Percentiles rank a stretch among this genome's conserved stretches.
These are phyloP conservation scores for Tulasnella sp. DNA, from an alignment of 768 basidiomycete species.

Conservation along the genomic window DNA sequence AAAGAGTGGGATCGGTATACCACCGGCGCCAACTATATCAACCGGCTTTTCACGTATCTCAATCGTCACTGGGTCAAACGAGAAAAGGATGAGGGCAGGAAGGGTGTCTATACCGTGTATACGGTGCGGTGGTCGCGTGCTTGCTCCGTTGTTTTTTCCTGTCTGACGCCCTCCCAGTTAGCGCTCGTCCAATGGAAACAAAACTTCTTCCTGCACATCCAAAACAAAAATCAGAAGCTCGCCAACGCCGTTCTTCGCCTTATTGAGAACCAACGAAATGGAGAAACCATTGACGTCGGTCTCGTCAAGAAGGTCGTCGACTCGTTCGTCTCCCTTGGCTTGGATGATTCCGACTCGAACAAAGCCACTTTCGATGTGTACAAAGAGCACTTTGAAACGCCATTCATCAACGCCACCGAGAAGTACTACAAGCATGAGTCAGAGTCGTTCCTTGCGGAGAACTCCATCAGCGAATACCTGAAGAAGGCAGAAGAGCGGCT, in stretches of 20 bases:
- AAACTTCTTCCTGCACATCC: conserved; percentile 83
- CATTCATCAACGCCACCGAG: conserved; percentile 86
- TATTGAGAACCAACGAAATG: conserved; percentile 91
- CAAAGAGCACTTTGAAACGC: conserved; percentile 81
- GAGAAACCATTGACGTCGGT: conserved; percentile 88
- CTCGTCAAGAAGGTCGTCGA: conserved; percentile 93
- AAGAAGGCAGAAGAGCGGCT: conserved; percentile 91
- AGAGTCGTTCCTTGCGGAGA: conserved; percentile 80
- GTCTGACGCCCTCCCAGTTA: conserved; percentile 48
- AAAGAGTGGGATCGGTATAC: conserved; percentile 95
- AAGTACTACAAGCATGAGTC: conserved; percentile 91
- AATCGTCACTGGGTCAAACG: conserved; percentile 99
- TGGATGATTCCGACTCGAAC: conserved; percentile 83
- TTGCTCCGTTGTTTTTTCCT: background rate
- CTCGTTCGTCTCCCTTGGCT: conserved; percentile 57
- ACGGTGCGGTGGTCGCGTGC: conserved; percentile 57
- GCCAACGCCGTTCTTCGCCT: conserved; percentile 82
- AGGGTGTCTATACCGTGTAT: conserved; percentile 91
- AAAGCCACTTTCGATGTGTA: conserved; percentile 92
- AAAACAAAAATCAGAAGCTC: conserved; percentile 74
- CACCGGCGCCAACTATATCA: conserved; percentile 94
- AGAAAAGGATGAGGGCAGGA: conserved; percentile 94
- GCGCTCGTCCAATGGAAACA: conserved; percentile 92
- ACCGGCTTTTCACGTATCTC: conserved; percentile 94
- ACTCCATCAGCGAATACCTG: conserved; percentile 90